Percentiles rank a stretch among this genome's conserved stretches.
Conservation (phyloP, 2,329 filamentous ascomycete species). For the Claviceps sorghi region DNA sequence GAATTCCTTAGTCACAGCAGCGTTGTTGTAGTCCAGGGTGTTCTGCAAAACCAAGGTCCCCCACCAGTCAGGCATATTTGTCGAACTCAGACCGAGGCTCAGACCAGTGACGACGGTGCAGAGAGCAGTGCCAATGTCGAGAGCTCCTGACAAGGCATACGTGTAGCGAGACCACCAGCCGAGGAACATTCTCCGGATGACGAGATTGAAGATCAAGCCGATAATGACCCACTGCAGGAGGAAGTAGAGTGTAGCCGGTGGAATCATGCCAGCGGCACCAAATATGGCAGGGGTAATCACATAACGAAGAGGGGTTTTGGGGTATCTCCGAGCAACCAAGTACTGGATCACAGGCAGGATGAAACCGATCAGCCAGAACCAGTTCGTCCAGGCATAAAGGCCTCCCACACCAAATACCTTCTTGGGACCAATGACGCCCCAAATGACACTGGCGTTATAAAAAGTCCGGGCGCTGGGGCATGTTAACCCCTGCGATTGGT, state of each 20-base stretch:
- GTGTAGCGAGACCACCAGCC: conserved; percentile 46
- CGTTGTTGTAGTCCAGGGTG: conserved; percentile 17
- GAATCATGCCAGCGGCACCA: conserved; percentile 33
- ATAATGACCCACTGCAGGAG: conserved; percentile 40
- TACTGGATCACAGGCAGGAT: conserved; percentile 33
- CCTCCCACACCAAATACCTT: conserved; percentile 22
- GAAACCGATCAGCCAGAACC: conserved; percentile 40
- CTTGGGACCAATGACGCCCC: conserved; percentile 40
- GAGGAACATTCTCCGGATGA: conserved; percentile 31
- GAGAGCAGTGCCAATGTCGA: conserved; percentile 45
- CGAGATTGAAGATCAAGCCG: conserved; percentile 40
- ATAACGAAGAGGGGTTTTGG: conserved; percentile 30
- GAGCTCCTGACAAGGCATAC: conserved; percentile 42
- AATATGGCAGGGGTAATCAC: conserved; percentile 40
- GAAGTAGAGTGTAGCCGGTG: conserved; percentile 41
- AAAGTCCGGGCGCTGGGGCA: conserved; percentile 45
- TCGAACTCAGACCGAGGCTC: conserved; percentile 29
- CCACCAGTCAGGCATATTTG: conserved; percentile 35
- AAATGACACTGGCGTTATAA: conserved; percentile 45
- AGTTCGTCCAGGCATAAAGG: conserved; percentile 34
- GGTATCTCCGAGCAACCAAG: conserved; percentile 30
- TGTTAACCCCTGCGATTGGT: conserved; percentile 35
- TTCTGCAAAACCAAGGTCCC: conserved; percentile 16
- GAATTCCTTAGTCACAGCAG: conserved; percentile 15
- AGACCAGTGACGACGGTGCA: conserved; percentile 38